Percentiles rank a stretch among this genome's conserved stretches.
Conservation (phyloP, 768 basidiomycete species). For the Tephrocybe sp. region DNA sequence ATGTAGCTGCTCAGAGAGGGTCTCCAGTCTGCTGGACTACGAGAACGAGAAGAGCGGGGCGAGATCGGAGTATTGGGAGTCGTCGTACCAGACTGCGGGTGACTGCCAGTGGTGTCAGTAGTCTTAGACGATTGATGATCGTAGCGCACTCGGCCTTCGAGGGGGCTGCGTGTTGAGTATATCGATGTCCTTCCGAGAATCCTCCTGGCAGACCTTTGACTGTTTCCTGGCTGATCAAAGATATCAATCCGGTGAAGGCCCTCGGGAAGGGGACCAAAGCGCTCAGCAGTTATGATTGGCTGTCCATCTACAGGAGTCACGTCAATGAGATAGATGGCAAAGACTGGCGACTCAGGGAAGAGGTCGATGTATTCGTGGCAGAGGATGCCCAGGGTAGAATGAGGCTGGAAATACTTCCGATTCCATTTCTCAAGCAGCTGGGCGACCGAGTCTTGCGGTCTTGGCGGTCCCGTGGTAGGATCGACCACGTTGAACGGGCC, state of each 20-base stretch:
- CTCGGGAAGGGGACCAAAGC: constrained; percentile 20
- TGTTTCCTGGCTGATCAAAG: constrained; percentile 13
- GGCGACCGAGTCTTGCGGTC: constrained; percentile 23
- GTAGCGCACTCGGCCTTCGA: constrained; percentile 12
- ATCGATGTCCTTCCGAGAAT: constrained; percentile 13
- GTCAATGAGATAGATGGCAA: constrained; percentile 25
- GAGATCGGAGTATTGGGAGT: background rate
- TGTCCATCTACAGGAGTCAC: constrained; percentile 3
- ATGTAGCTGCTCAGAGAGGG: background rate
- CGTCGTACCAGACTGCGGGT: background rate
- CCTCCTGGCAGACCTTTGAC: constrained; percentile 4
- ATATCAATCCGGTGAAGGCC: constrained; percentile 21
- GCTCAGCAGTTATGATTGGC: constrained; percentile 12
- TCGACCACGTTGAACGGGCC: background rate
- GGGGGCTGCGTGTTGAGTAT: constrained; percentile 6
- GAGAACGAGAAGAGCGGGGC: background rate
- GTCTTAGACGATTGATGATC: background rate
- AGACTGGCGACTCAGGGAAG: constrained; percentile 20
- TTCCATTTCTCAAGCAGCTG: constrained; percentile 18
- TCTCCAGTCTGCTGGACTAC: background rate
- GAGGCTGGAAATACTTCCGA: constrained; percentile 14
- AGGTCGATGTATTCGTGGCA: constrained; percentile 19
- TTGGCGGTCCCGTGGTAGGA: background rate
- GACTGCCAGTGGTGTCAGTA: background rate
- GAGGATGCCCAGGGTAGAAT: constrained; percentile 13